Percentiles rank a stretch among this genome's conserved stretches.
phyloP scores from a whole-genome alignment of 768 basidiomycete species.

The Russula dissimulans region DNA sequence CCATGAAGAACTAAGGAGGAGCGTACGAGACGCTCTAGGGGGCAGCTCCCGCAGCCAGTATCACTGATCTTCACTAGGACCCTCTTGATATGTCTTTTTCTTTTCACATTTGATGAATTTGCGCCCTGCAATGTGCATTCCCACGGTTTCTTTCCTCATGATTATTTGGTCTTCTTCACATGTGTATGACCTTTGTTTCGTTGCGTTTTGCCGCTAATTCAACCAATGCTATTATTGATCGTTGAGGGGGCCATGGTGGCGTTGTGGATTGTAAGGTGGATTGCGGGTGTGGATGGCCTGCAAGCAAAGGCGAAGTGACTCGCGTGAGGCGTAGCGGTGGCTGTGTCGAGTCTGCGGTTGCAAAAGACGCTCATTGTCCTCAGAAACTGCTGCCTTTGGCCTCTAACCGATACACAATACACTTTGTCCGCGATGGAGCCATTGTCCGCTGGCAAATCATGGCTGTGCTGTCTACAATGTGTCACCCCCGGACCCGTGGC shows the following conservation, averaged over 20 bases:
- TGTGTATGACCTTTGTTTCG: slow-evolving; percentile 8
- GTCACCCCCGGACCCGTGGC: background rate
- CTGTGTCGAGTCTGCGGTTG: background rate
- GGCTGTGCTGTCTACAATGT: background rate
- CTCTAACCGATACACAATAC: too few species aligned
- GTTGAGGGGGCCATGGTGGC: background rate
- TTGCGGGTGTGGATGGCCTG: background rate
- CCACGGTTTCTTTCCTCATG: background rate
- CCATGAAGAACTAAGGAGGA: slow-evolving; percentile 74
- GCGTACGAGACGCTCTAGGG: slow-evolving; percentile 76
- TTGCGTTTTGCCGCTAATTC: background rate
- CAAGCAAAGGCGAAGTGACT: background rate
- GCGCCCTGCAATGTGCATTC: background rate
- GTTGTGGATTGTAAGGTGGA: background rate
- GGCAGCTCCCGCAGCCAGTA: slow-evolving; percentile 42
- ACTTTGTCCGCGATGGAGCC: too few species aligned
- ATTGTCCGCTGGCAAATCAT: background rate
- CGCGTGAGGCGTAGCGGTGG: background rate
- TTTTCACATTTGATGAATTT: background rate
- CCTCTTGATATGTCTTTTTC: background rate
- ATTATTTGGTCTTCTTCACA: slow-evolving; percentile 11
- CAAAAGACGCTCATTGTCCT: background rate
- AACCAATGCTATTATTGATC: background rate
- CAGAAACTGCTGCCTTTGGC: too few species aligned
- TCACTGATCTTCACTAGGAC: slow-evolving; percentile 8